Percentiles rank a stretch among this genome's conserved stretches.
Evolutionary conservation across 306 rosid species (phyloP).

Genomic region (Vigna hirtella): DNA sequence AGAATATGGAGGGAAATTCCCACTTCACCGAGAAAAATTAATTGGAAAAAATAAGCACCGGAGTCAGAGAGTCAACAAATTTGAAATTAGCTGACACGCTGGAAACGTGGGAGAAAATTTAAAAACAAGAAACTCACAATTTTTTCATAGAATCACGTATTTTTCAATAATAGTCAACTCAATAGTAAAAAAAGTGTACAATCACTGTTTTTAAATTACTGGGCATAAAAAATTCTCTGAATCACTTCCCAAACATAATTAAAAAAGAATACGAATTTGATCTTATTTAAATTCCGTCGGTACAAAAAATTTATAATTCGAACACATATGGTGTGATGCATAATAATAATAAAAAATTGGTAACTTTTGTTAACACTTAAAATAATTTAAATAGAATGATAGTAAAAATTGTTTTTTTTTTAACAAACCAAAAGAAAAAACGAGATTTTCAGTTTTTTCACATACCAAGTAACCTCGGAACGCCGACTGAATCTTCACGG

Average conservation of each 20-base stretch:
- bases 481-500: conserved; percentile 76
- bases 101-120: not conserved
- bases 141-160: too few species aligned
- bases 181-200: too few species aligned
- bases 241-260: not conserved
- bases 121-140: not conserved
- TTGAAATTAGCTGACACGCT: conserved; percentile 25
- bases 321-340: not conserved
- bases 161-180: not conserved
- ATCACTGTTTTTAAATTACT: not conserved
- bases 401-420: not conserved
- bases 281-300: not conserved
- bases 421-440: not conserved
- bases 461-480: conserved; percentile 88
- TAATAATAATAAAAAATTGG: not conserved
- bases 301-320: not conserved
- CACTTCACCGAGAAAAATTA: conserved; percentile 27
- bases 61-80: conserved; percentile 26
- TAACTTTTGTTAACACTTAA: not conserved
- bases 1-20: not conserved
- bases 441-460: not conserved
- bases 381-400: not conserved
- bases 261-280: not conserved
- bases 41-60: not conserved
- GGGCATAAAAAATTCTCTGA: not conserved